Percentiles rank a stretch among this genome's conserved stretches.
These are phyloP conservation scores for Striga asiatica DNA, from an alignment of 257 asterid species.

Conservation along the genomic window DNA sequence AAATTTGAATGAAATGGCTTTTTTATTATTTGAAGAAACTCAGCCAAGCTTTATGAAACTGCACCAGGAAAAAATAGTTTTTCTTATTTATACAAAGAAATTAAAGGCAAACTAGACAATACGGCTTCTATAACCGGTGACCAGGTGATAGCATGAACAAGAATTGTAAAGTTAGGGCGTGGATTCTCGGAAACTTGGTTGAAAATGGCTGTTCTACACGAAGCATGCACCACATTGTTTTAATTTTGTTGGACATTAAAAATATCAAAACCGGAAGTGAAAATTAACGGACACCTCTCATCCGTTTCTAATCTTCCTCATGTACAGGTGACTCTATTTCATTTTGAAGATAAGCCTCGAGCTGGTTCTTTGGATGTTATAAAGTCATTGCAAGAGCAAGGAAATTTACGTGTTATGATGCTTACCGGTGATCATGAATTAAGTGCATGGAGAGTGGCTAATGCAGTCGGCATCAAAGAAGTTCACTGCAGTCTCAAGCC, in stretches of 20 bases:
- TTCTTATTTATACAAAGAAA: neutral
- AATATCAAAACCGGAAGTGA: neutral
- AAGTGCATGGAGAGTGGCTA: slow-evolving; percentile 91
- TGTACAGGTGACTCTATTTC: slow-evolving; percentile 82
- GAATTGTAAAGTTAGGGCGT: no score
- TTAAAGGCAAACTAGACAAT: neutral
- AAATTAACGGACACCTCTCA: neutral
- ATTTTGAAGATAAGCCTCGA: slow-evolving; percentile 90
- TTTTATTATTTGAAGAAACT: neutral
- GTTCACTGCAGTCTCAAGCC: slow-evolving; percentile 87
- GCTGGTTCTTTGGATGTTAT: slow-evolving; percentile 60
- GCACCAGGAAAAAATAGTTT: neutral
- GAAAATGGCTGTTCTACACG: neutral
- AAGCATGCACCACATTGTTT: neutral
- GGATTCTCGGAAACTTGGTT: neutral
- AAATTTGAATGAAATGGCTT: neutral
- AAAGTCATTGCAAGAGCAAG: slow-evolving; percentile 57
- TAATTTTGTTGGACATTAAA: neutral
- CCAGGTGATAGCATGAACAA: neutral
- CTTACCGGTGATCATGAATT: slow-evolving; percentile 92
- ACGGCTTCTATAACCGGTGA: no score
- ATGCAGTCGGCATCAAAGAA: slow-evolving; percentile 83
- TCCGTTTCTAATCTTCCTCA: neutral
- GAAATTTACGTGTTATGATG: slow-evolving; percentile 84
- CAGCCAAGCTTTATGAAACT: neutral